Base-by-base conservation (phyloP, 768 basidiomycete species). In the Neoboletus subvelutipes region DNA sequence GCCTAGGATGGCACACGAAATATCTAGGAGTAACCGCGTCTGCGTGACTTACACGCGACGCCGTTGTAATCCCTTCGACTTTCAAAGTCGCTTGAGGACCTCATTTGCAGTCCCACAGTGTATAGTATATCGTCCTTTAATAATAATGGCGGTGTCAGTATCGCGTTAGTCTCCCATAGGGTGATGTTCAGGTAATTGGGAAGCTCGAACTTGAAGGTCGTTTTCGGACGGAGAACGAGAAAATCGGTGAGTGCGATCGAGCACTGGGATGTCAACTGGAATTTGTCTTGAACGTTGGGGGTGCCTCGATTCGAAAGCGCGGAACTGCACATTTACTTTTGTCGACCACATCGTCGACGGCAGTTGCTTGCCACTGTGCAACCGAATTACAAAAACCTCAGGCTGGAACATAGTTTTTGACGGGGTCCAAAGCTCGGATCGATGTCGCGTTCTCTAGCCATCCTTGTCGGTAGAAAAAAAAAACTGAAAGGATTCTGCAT, bases 381-480 rank as follows among this genome's bases (percentile, higher is more conserved):
- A n/a, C 39, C 20, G 34, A 17, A n/a, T 22, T 36, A 24, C n/a
- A 33, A 24, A 45, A 40, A 10, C 17, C 28, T n/a, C n/a, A n/a
- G n/a, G n/a, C n/a, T 39, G 24, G 56, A 37, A 45, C 48, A 18
- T 13, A 5, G 41, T 26, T 56, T 26, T 57, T 33, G 10, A 39
- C 22, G 28, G 29, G 34, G 11, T 33, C 11, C 7, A 45, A 45
- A 8, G 5, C 13, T 40, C 53, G 28, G 46, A 34, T 50, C 49
- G 18, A 13, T 28, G 4, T 17, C 40, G 57, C 49, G 15, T 50
- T 50, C 43, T 29, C 20, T 12, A 24, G 15, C 39, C 18, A 28
- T 43, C 36, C 46, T 31, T 33, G 39, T 49, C 18, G 28, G 54
- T 29, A 59, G 51, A 45, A 47, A 48, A 45, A 48, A 45, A 48